These are phyloP conservation scores for Auriculariales sp. DNA, from an alignment of 768 basidiomycete species.

Conservation along the genomic window DNA sequence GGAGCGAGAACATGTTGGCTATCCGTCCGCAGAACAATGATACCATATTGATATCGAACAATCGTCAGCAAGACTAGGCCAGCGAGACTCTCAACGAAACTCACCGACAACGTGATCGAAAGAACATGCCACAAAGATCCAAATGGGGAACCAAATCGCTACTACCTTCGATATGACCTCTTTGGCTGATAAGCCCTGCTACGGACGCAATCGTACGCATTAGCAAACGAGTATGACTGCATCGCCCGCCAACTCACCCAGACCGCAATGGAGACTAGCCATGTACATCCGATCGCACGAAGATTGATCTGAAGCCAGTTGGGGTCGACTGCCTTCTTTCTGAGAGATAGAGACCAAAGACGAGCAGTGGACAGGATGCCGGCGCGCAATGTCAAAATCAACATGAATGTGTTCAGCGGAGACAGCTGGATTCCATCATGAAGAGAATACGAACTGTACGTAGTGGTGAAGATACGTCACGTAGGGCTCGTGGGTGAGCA, in stretches of 20 bases:
- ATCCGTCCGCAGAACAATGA: neutral
- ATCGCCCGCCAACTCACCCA: constrained; percentile 34
- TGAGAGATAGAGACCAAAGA: constrained; percentile 34
- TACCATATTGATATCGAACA: constrained; percentile 27
- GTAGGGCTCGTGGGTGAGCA: no score
- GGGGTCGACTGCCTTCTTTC: constrained; percentile 49
- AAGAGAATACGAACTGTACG: neutral
- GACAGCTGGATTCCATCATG: constrained; percentile 31
- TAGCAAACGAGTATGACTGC: neutral
- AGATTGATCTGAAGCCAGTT: constrained; percentile 62
- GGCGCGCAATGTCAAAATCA: no score
- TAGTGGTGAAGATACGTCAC: no score
- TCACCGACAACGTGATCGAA: constrained; percentile 63
- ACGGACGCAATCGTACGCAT: constrained; percentile 4
- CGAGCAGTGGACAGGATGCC: constrained; percentile 46
- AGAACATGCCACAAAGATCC: constrained; percentile 60
- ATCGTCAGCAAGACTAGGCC: neutral
- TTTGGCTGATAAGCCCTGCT: constrained; percentile 57
- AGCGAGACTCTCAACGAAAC: constrained; percentile 5
- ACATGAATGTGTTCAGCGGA: no score
- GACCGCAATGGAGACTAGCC: constrained; percentile 58
- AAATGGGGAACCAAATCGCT: constrained; percentile 61
- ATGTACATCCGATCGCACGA: constrained; percentile 61
- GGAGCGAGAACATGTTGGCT: constrained; percentile 67
- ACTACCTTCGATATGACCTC: constrained; percentile 58